A percentile compares a stretch with the other conserved stretches of the same genome.
These are phyloP conservation scores for Claviceps paspali DNA, from an alignment of 2,329 filamentous ascomycete species.

Conservation along the genomic window DNA sequence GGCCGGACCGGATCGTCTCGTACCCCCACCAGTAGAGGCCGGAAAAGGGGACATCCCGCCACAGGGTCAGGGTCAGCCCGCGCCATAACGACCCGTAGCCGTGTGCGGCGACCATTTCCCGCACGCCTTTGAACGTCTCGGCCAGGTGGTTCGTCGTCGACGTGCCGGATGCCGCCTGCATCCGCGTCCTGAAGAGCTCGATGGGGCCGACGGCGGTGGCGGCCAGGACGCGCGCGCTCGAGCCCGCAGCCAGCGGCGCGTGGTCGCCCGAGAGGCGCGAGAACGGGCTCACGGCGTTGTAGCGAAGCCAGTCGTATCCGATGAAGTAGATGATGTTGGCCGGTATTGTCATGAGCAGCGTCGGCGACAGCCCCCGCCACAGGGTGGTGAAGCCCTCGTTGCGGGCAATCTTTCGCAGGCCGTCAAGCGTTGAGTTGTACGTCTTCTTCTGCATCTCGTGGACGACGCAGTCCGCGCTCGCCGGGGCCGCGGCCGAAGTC, in stretches of 20 bases:
- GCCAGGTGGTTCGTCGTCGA: slow-evolving; percentile 55
- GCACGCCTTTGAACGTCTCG: slow-evolving; percentile 61
- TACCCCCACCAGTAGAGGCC: slow-evolving; percentile 98
- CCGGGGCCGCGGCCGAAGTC: slow-evolving; percentile 27
- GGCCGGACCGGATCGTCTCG: slow-evolving; percentile 58
- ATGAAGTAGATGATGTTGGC: slow-evolving; percentile 98
- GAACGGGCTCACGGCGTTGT: slow-evolving; percentile 57
- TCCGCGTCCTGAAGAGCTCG: slow-evolving; percentile 83
- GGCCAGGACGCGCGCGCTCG: slow-evolving; percentile 61
- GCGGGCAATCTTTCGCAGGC: slow-evolving; percentile 81
- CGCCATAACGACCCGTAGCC: slow-evolving; percentile 81
- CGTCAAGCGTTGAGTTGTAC: slow-evolving; percentile 84
- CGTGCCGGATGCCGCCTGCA: slow-evolving; percentile 58
- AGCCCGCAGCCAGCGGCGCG: slow-evolving; percentile 66
- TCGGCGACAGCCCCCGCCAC: slow-evolving; percentile 91
- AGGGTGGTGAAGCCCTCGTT: slow-evolving; percentile 78
- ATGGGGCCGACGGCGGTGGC: slow-evolving; percentile 77
- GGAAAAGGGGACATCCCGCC: slow-evolving; percentile 95
- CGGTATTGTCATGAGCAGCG: slow-evolving; percentile 82
- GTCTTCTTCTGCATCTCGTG: slow-evolving; percentile 72
- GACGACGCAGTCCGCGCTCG: slow-evolving; percentile 54
- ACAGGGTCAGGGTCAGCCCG: slow-evolving; percentile 77
- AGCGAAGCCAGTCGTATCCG: slow-evolving; percentile 88
- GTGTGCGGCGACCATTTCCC: slow-evolving; percentile 60
- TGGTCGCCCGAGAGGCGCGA: slow-evolving; percentile 50